Evolutionary conservation across 2,329 filamentous ascomycete genomes (phyloP), one percentile per base, ranked within the genome.

Genomic region (Stromatinia cepivora): DNA sequence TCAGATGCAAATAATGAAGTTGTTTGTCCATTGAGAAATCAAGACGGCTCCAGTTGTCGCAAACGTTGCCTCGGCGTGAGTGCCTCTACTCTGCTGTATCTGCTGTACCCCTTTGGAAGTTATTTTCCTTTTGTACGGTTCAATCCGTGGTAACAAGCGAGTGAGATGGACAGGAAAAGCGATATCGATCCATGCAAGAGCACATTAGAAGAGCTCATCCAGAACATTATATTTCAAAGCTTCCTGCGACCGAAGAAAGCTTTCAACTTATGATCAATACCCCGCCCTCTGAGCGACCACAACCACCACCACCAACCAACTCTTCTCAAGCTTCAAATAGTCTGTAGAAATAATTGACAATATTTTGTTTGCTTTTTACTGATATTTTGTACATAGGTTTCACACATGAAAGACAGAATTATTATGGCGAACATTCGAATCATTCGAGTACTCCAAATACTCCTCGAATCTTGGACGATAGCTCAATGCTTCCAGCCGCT

Each of bases 181-280:
- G 92, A 75, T 99, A 94, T 83, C 93, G 95, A 81, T 98, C 94
- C 73, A 98, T 99, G 93, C 95, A 98, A 82, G 95, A 99, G 86
- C 95, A 99, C 79, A 98, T 99, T 78, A 92, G 95, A 77, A 90
- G 95, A 81, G 94, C 95, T 75, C 95, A 99, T 80, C 94, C 94
- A 71, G 93, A 97, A 80, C 91, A 97, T 81, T 98, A 98, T 83
- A 97, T 99, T 76, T 90, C 95, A 63, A 97, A 98, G 87, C 91
- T 98, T 76, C 94, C 95, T 75, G 95, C 95, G 62, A 99, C 94
- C 76, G 94, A 97, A 81, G 94, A 98, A 82, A 97, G 93, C 88
- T 97, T 99, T 82, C 62, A 69, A 57, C 62, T 69, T 31, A 69
- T 69, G 68, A 67, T 69, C 62, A 61, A 39, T 66, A 69, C 68